Base-by-base conservation (phyloP, 768 basidiomycete genomes). In the Heimioporus sp. region DNA sequence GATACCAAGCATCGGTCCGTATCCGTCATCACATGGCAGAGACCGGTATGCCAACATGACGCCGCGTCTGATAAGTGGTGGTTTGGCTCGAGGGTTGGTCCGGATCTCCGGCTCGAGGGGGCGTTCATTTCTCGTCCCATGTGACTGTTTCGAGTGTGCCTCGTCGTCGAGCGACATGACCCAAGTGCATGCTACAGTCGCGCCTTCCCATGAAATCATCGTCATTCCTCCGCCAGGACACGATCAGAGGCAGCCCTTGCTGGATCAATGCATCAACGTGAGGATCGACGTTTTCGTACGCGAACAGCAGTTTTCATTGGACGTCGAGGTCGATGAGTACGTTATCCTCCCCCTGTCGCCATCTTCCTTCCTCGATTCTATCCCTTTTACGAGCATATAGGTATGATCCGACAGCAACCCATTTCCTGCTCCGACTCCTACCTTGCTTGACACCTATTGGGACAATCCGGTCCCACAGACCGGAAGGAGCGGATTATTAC, bases 241-340 rank as follows among this genome's bases (percentile, higher is more conserved):
- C 53, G 43, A 57, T 4, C 65, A 59, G 43, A 75, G 76, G 21
- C 70, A 74, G 47, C 65, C 66, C 53, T 79, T 89, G 51, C 71
- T 78, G 10, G 76, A 86, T 61, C 81, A 87, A 61, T 92, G 89
- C 70, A 79, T 80, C 69, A 71, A 78, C 59, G 74, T 91, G 47
- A 71, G 73, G 62, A 71, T 72, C 55, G 66, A 65, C 62, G 81
- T 80, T 51, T 80, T 79, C 65, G 67, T 74, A 57, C 72, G 71
- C 54, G 78, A 79, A 57, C 79, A 84, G 61, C 73, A 74, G 37
- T 93, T 92, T 61, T 77, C 87, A 41, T 70, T 87, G 19, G 87
- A 90, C 45, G 76, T 74, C 9, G 91, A 94, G 69, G 74, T 86
- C 58, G 91, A 93, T 69, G 76, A 80, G 90, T 87, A 49, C 57